Base-by-base conservation (phyloP, 1,139 yeast species). In the Debaryomycetaceae sp. region DNA sequence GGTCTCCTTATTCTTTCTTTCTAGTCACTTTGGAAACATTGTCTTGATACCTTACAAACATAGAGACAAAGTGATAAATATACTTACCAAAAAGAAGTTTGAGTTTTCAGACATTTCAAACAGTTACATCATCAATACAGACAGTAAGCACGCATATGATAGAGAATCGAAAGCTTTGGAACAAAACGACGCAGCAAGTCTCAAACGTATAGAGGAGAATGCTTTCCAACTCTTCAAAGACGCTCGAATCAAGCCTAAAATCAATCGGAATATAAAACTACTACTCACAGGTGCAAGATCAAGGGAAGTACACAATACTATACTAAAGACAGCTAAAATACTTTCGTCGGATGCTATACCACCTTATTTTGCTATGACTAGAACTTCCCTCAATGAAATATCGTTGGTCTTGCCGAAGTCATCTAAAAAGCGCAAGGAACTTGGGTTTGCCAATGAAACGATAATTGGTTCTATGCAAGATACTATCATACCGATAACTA, bases 1-100 rank as follows among this genome's bases (percentile, higher is more conserved):
- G 13, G 79, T 83, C 29, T 71, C 87, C 3, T 65, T 83, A 28
- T 81, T 81, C 53, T 83, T 82, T 58, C 59, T 83, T 32, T 76
- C 83, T 11, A 79, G 83, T 32, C 84, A 83, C 59, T 81, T 79
- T 51, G 74, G 82, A 38, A 86, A 83, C 56, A 77, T 79, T 37
- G 84, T 83, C n/a, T 63, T 83, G 31, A 72, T 82, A 14, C 88
- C 89, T 0, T 57, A 55, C 33, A 50, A 58, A 4, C 66, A 67
- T 8, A 70, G 70, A 45, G 67, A 64, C 1, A 65, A 67, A 41
- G 85, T 79, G 0, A 55, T 75, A 3, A 52, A 53, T 24, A 70
- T 78, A 5, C 56, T 81, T 32, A 65, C 74, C 16, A 58, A 59
- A 29, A 61, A 67, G 37, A 65, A 69, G 36, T 78, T 76, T 52